Base-by-base conservation (phyloP, 2,329 filamentous ascomycete species). In the Bipolaris cookei region DNA sequence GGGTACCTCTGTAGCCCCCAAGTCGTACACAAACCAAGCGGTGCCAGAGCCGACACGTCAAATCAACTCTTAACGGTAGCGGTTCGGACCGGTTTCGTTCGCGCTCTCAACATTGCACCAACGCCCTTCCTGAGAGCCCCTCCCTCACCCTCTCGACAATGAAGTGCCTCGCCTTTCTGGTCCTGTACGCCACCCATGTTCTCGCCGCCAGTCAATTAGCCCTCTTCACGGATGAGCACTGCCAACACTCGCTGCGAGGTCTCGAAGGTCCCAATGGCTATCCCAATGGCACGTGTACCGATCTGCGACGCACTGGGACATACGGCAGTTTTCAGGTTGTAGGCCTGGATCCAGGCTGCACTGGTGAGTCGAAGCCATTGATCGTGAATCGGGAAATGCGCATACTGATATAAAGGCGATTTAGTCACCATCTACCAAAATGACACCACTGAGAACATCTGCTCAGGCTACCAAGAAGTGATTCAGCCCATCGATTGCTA, bases 261-360 rank as follows among this genome's bases (percentile, higher is more conserved):
- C 21, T 65, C 2, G 55, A 59, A n/a, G 58, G 58, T 2, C 59
- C 61, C 1, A 65, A 65, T 25, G 63, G 63, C 13, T 64, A 65
- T 32, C 63, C 63, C 0, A 60, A 64, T 41, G 63, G 63, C 2
- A 62, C 59, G 1, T 64, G 63, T 48, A 65, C 61, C 10, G 60
- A 58, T 34, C 21, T 69, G 23, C 54, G 54, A 30, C 49, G 54
- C 13, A 63, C 52, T 28, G 61, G 58, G 0, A 28, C 48, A 10
- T 62, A 63, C 11, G 61, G 61, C 1, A 66, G 65, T 48, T 70
- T 71, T 41, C 67, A 69, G 37, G 51, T 72, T 4, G 63, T 67
- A 1, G 67, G 63, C 2, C 43, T 70, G 23, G 69, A 71, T 45
- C 46, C 52, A 7, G 68, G 67, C n/a, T 72, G 69, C 50, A 44